These are phyloP conservation scores for Myxozyma neglecta DNA, from an alignment of 805 yeast species.

Conservation along the genomic window DNA sequence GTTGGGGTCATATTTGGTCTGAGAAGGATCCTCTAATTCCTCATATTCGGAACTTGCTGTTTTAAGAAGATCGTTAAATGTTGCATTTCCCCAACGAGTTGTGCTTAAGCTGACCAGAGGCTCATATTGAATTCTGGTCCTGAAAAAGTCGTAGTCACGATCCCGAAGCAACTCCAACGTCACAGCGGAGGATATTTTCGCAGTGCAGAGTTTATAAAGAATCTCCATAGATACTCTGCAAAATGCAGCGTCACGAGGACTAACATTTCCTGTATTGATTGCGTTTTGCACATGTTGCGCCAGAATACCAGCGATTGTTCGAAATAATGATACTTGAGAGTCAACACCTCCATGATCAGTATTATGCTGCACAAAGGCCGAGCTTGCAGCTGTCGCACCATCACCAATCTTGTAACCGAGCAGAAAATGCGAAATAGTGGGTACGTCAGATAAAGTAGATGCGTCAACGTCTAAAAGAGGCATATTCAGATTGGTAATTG, in stretches of 20 bases:
- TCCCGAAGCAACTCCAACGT: conserved; percentile 54
- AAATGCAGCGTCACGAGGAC: conserved; percentile 38
- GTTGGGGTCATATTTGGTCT: not conserved
- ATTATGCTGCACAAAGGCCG: conserved; percentile 38
- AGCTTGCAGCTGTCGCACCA: conserved; percentile 48
- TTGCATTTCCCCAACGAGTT: conserved; percentile 13
- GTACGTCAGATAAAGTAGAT: conserved; percentile 38
- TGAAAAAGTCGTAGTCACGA: conserved; percentile 19
- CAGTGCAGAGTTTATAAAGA: conserved; percentile 59
- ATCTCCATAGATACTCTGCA: conserved; percentile 61
- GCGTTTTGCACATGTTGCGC: conserved; percentile 29
- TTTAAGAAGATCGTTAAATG: conserved; percentile 8
- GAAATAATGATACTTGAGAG: conserved; percentile 57
- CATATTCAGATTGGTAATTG: not conserved
- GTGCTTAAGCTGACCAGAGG: conserved; percentile 5
- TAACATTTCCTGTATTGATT: not conserved
- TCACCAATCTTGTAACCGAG: conserved; percentile 67
- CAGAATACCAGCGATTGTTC: conserved; percentile 53
- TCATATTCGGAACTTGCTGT: not conserved
- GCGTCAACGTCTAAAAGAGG: conserved; percentile 35
- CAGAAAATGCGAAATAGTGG: conserved; percentile 69
- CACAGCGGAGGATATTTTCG: conserved; percentile 53
- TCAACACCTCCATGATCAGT: conserved; percentile 48
- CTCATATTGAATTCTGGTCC: conserved; percentile 10
- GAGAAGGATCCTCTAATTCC: conserved; percentile 5